Percentiles rank a stretch among this genome's conserved stretches.
phyloP scores from a whole-genome alignment of 169 alveolate species.

The Cryptosporidium viatorum region DNA sequence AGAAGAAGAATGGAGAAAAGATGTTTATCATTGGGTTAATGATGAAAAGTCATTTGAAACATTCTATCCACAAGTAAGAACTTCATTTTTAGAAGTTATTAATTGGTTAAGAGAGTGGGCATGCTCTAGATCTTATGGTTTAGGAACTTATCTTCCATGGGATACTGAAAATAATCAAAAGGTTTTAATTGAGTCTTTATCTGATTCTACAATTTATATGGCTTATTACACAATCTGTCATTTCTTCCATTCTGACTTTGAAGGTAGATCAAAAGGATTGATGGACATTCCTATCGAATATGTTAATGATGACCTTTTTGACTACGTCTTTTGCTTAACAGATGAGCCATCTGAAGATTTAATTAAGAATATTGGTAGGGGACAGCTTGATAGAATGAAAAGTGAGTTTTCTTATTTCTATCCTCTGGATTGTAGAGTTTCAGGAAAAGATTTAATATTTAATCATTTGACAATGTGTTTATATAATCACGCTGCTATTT shows the following conservation, averaged over 20 bases:
- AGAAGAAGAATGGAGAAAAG: constrained; percentile 94
- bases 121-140: constrained; percentile 97
- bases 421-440: constrained; percentile 92
- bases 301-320: constrained; percentile 94
- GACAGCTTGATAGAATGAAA: constrained; percentile 86
- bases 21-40: constrained; percentile 90
- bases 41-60: constrained; percentile 76
- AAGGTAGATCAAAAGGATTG: constrained; percentile 89
- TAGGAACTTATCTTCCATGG: constrained; percentile 97
- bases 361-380: constrained; percentile 80
- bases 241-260: constrained; percentile 92
- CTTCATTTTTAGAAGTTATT: constrained; percentile 77
- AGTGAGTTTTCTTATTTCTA: constrained; percentile 95
- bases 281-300: constrained; percentile 89
- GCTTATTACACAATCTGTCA: constrained; percentile 99
- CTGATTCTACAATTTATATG: constrained; percentile 99
- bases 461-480: constrained; percentile 98
- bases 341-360: constrained; percentile 85
- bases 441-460: constrained; percentile 98
- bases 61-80: constrained; percentile 77
- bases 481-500: constrained; percentile 99
- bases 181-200: constrained; percentile 95
- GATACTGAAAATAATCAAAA: constrained; percentile 86
- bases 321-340: constrained; percentile 91
- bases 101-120: constrained; percentile 92